Evolutionary conservation across 768 basidiomycete genomes (phyloP).

Genomic region (Boletus reticuloceps): DNA sequence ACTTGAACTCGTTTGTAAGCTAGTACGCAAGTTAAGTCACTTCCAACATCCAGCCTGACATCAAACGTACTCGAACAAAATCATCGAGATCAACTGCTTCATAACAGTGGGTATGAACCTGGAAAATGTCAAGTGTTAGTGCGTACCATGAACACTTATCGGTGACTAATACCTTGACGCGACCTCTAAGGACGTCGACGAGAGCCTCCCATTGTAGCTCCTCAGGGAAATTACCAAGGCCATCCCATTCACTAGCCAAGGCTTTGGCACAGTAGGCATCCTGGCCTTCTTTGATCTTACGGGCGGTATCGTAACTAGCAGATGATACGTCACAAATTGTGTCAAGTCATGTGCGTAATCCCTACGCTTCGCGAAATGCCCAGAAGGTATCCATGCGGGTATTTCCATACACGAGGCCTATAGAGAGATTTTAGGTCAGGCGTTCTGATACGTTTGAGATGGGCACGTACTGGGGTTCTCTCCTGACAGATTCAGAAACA

Average conservation of each 20-base stretch:
- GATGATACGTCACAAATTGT: constrained; percentile 1
- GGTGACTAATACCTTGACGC: constrained; percentile 56
- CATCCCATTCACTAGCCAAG: constrained; percentile 36
- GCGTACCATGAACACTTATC: not conserved
- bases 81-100: constrained; percentile 66
- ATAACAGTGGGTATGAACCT: constrained; percentile 43
- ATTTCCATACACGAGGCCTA: constrained; percentile 29
- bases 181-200: constrained; percentile 81
- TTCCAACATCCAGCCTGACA: not conserved
- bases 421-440: not conserved
- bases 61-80: constrained; percentile 55
- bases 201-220: constrained; percentile 71
- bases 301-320: constrained; percentile 49
- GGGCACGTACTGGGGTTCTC: constrained; percentile 44
- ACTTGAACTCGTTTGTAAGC: constrained; percentile 90
- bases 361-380: constrained; percentile 52
- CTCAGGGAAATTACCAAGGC: constrained; percentile 61
- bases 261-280: constrained; percentile 53
- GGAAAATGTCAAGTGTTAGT: not conserved
- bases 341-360: not conserved
- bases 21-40: constrained; percentile 28
- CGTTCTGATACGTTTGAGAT: not conserved
- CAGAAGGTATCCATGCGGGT: constrained; percentile 48
- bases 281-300: constrained; percentile 51
- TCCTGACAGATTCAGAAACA: constrained; percentile 26